These are phyloP conservation scores for Xylaria multiplex DNA, from an alignment of 2,329 filamentous ascomycete species.

Conservation along the genomic window DNA sequence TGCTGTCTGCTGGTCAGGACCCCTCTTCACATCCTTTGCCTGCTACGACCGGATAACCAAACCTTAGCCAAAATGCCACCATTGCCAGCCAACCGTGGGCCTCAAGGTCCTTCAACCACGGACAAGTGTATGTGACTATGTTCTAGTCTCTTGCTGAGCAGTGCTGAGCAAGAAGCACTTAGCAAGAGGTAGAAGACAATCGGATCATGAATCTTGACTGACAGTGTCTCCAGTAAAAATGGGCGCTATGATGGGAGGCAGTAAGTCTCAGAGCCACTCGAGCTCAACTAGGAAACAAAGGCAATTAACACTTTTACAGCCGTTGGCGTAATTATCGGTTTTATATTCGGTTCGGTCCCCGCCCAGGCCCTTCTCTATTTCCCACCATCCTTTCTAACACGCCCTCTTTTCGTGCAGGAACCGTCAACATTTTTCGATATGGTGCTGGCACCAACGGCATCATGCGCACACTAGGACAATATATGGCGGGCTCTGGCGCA, in stretches of 20 bases:
- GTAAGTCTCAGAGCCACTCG: slow-evolving; percentile 66
- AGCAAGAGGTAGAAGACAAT: slow-evolving; percentile 12
- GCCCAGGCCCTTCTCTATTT: neutral
- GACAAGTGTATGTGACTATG: slow-evolving; percentile 69
- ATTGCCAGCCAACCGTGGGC: slow-evolving; percentile 62
- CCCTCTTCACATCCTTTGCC: neutral
- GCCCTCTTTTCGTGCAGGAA: slow-evolving; percentile 64
- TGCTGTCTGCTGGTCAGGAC: neutral
- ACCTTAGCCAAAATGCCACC: slow-evolving; percentile 59
- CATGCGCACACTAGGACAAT: slow-evolving; percentile 93
- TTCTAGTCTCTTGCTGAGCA: neutral
- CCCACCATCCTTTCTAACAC: slow-evolving; percentile 29
- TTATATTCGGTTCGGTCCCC: slow-evolving; percentile 81
- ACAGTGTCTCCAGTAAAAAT: slow-evolving; percentile 79
- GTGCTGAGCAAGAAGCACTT: too few relatives aligned
- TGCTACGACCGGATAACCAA: slow-evolving; percentile 12
- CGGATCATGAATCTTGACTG: slow-evolving; percentile 45
- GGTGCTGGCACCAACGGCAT: slow-evolving; percentile 93
- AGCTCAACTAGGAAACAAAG: neutral
- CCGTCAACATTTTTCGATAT: slow-evolving; percentile 93
- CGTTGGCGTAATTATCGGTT: slow-evolving; percentile 95
- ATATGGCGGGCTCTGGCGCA: slow-evolving; percentile 93
- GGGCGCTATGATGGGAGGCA: slow-evolving; percentile 98
- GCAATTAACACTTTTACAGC: slow-evolving; percentile 61
- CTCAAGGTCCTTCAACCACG: slow-evolving; percentile 71